Conservation (phyloP, 306 rosid genomes). For the Malus sieversii region DNA sequence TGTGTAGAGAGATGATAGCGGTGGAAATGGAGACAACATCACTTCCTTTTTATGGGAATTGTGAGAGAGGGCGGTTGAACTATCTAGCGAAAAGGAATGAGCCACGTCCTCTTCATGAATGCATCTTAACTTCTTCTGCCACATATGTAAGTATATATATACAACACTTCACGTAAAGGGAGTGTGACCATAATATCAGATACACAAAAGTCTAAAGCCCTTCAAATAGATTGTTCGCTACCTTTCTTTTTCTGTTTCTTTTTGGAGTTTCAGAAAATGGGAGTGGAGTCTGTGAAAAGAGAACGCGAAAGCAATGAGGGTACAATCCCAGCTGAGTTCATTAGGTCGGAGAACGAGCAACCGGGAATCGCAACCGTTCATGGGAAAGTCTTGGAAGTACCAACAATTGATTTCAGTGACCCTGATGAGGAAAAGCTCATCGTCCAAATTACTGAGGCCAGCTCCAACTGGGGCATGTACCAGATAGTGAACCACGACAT, state of each 20-base stretch:
- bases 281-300: conserved; percentile 7
- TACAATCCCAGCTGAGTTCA: conserved; percentile 35
- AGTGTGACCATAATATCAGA: background rate
- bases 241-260: background rate
- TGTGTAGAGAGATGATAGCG: too few relatives aligned
- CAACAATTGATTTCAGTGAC: conserved; percentile 40
- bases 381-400: conserved; percentile 31
- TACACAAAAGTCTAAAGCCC: background rate
- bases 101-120: background rate
- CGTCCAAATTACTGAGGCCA: conserved; percentile 29
- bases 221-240: background rate
- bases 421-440: conserved; percentile 26
- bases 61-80: background rate
- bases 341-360: conserved; percentile 49
- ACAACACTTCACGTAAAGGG: background rate
- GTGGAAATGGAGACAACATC: too few relatives aligned
- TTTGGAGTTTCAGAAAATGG: background rate
- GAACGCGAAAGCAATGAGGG: conserved; percentile 37
- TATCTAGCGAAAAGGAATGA: background rate
- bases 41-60: too few relatives aligned
- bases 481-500: conserved; percentile 73
- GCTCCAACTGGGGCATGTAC: conserved; percentile 62
- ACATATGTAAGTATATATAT: background rate
- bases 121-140: background rate
- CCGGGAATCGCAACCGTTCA: conserved; percentile 66